Percentiles rank a stretch among this genome's conserved stretches.
phyloP scores from a whole-genome alignment of 1,284 basidiomycete species.

The Fomitopsis betulina region DNA sequence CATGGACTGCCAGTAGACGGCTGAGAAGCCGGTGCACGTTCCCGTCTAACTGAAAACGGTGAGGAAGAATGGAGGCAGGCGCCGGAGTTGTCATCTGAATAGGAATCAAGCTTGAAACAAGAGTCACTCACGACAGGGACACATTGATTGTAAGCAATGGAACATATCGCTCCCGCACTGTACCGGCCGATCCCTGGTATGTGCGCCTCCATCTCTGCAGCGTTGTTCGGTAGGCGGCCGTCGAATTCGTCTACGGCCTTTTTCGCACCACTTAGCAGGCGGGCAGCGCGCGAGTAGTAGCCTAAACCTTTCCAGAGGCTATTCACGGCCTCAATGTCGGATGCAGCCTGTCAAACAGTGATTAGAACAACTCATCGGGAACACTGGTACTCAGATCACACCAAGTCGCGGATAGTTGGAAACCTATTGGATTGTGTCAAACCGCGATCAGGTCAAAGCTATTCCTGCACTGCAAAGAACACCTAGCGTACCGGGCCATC shows the following conservation, averaged over 20 bases:
- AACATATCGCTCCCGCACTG: slow-evolving; percentile 86
- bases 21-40: slow-evolving; percentile 86
- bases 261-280: slow-evolving; percentile 75
- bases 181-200: slow-evolving; percentile 92
- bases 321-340: slow-evolving; percentile 84
- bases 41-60: slow-evolving; percentile 74
- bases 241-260: slow-evolving; percentile 65
- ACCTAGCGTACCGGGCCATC: slow-evolving; percentile 63
- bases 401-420: slow-evolving; percentile 78
- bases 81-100: slow-evolving; percentile 5
- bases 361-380: not conserved
- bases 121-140: slow-evolving; percentile 70
- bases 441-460: not conserved
- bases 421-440: slow-evolving; percentile 44
- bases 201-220: slow-evolving; percentile 76
- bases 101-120: slow-evolving; percentile 3
- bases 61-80: not conserved
- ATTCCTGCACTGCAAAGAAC: not conserved
- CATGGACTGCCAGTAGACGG: slow-evolving; percentile 78
- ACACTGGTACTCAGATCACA: slow-evolving; percentile 27
- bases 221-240: slow-evolving; percentile 76
- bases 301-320: slow-evolving; percentile 87
- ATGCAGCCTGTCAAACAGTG: slow-evolving; percentile 43
- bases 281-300: slow-evolving; percentile 86
- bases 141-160: slow-evolving; percentile 84